Conservation (phyloP, 345 rosid species). For the Salix purpurea region DNA sequence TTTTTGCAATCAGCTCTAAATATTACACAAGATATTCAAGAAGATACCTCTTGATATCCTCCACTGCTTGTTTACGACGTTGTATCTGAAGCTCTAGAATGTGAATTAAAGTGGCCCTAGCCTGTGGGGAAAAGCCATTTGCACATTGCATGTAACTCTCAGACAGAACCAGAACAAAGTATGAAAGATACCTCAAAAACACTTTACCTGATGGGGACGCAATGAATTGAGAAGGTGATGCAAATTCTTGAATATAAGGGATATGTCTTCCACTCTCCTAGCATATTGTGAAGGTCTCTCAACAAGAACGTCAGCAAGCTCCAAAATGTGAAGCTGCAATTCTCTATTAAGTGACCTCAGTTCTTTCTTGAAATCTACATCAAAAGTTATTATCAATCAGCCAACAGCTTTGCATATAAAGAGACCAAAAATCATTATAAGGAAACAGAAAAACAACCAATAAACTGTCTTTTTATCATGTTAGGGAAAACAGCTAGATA, state of each 20-base stretch:
- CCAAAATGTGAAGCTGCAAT: slow-evolving; percentile 80
- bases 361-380: slow-evolving; percentile 80
- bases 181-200: background rate
- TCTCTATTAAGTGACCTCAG: slow-evolving; percentile 74
- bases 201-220: slow-evolving; percentile 82
- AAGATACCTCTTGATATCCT: slow-evolving; percentile 80
- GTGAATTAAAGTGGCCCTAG: slow-evolving; percentile 90
- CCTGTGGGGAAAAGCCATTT: slow-evolving; percentile 35
- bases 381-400: background rate
- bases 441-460: background rate
- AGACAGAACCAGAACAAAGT: slow-evolving; percentile 1
- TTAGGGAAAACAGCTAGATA: background rate
- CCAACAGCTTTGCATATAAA: background rate
- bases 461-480: background rate
- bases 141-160: background rate
- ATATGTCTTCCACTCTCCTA: slow-evolving; percentile 83
- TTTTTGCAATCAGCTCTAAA: background rate
- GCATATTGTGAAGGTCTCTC: slow-evolving; percentile 97
- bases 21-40: background rate
- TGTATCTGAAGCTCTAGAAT: slow-evolving; percentile 85
- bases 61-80: slow-evolving; percentile 80
- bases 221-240: slow-evolving; percentile 94
- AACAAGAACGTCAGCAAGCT: slow-evolving; percentile 91
- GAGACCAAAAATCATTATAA: background rate
- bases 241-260: slow-evolving; percentile 84